Conservation (phyloP, 495 filamentous ascomycete genomes). For the Aspergillus haitiensis region DNA sequence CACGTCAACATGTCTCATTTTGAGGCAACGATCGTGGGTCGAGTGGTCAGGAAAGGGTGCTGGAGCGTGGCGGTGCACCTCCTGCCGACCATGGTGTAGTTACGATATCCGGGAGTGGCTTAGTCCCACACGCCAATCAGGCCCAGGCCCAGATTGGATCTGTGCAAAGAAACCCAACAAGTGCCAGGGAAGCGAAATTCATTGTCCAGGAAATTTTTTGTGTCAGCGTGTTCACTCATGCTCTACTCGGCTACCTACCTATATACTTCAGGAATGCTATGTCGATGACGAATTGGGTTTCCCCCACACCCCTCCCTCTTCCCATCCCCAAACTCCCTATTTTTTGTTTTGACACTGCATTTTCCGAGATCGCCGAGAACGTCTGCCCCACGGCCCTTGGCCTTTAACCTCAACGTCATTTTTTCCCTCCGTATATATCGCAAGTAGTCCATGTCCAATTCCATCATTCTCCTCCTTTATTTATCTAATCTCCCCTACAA, state of each 20-base stretch:
- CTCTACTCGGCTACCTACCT: too few species aligned
- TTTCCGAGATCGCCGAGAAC: conserved; percentile 21
- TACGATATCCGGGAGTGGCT: conserved; percentile 2
- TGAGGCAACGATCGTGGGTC: background rate
- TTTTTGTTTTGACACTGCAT: background rate
- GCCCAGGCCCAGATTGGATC: conserved; percentile 6
- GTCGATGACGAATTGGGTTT: background rate
- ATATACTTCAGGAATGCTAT: background rate
- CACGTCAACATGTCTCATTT: background rate
- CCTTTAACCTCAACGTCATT: conserved; percentile 28
- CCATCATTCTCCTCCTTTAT: background rate
- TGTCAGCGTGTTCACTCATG: too few species aligned
- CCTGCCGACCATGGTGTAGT: background rate
- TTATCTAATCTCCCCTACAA: too few species aligned
- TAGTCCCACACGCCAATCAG: conserved; percentile 1
- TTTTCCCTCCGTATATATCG: conserved; percentile 13
- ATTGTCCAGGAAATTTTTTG: background rate
- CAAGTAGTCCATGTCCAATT: conserved; percentile 13
- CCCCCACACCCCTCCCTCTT: background rate
- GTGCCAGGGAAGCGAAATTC: background rate
- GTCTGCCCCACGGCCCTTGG: conserved; percentile 19
- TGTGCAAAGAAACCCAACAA: background rate
- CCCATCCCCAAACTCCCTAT: background rate
- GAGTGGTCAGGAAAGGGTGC: conserved; percentile 3
- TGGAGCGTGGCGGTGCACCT: conserved; percentile 9